phyloP scores from a whole-genome alignment of 345 rosid species.

The Garcia nutans region DNA sequence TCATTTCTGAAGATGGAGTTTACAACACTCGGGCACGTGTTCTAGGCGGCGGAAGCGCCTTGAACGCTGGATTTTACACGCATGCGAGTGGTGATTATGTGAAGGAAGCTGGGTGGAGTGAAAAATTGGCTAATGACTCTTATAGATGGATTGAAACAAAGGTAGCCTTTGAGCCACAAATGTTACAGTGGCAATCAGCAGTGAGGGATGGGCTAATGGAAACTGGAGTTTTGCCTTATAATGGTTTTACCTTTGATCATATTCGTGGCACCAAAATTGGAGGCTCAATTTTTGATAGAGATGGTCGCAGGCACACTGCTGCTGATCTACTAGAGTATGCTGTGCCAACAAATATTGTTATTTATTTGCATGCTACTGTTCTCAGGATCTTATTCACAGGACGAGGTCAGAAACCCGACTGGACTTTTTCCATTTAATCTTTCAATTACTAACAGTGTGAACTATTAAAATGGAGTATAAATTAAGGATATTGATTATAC shows the following conservation, averaged over 20 bases:
- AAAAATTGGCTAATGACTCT: constrained; percentile 45
- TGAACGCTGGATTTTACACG: constrained; percentile 81
- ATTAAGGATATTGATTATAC: too few relatives aligned
- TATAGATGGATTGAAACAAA: constrained; percentile 79
- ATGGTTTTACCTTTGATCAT: constrained; percentile 72
- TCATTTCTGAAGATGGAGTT: constrained; percentile 77
- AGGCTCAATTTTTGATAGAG: constrained; percentile 63
- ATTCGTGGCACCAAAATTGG: constrained; percentile 68
- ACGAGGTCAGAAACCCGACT: neutral
- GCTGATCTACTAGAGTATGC: constrained; percentile 79
- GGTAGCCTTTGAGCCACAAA: constrained; percentile 50
- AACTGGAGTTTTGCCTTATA: constrained; percentile 61
- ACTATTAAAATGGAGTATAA: too few relatives aligned
- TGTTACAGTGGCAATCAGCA: constrained; percentile 72
- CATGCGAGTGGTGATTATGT: constrained; percentile 50
- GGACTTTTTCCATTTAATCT: too few relatives aligned
- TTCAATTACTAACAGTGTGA: too few relatives aligned
- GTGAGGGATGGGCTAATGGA: constrained; percentile 67
- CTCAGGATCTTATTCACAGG: constrained; percentile 47
- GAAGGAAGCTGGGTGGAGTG: constrained; percentile 47
- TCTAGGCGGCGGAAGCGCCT: constrained; percentile 78
- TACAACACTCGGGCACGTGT: constrained; percentile 74
- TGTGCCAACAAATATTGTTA: constrained; percentile 37
- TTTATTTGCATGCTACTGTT: constrained; percentile 69
- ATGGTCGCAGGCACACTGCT: constrained; percentile 75